Evolutionary conservation across 441 rosid species (phyloP).

Genomic region (Metrosideros polymorpha): DNA sequence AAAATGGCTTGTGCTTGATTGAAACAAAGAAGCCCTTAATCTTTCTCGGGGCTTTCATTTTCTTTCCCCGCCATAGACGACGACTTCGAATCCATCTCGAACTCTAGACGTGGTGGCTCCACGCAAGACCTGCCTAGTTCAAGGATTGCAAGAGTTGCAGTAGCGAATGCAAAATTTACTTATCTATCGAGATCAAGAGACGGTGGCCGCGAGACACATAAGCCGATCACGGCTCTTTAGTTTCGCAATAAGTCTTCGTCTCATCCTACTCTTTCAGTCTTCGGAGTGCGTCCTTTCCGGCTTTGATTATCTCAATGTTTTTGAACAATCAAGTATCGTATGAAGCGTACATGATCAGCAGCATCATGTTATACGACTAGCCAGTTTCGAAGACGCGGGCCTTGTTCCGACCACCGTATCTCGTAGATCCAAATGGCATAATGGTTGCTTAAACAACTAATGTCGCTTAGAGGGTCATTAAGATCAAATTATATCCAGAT

Average conservation of each 20-base stretch:
- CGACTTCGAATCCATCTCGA: not conserved
- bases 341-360: not conserved
- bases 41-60: not conserved
- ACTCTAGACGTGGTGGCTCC: accelerated
- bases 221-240: not conserved
- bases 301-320: not conserved
- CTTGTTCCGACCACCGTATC: not conserved
- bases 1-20: not conserved
- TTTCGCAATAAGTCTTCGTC: not conserved
- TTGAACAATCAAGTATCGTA: not conserved
- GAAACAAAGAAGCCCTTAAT: not conserved
- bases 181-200: not conserved
- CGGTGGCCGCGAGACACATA: accelerated
- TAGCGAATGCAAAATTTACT: not conserved
- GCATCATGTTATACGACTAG: not conserved
- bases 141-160: not conserved
- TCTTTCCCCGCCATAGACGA: not conserved
- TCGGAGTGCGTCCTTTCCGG: accelerated
- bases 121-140: not conserved
- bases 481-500: not conserved
- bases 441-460: not conserved
- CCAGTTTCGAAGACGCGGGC: not conserved
- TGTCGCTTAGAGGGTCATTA: not conserved
- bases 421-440: not conserved
- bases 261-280: not conserved